phyloP scores from a whole-genome alignment of 1,284 basidiomycete species.

The Pascua sp. region DNA sequence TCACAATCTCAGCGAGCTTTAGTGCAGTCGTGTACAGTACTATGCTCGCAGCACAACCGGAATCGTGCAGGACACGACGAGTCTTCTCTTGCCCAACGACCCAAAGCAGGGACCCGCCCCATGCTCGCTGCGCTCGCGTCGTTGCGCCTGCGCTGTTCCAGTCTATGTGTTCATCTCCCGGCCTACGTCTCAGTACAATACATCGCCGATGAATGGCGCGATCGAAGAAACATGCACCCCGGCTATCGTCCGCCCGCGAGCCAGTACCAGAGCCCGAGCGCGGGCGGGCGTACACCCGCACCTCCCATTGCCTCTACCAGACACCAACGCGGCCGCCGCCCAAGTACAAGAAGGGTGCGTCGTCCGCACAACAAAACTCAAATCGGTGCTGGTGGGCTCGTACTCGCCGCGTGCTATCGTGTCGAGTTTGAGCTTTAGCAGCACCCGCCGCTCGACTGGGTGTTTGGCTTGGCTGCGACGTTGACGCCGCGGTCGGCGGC shows the following conservation, averaged over 20 bases:
- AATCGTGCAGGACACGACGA: no score
- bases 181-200: conserved; percentile 21
- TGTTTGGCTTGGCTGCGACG: conserved; percentile 36
- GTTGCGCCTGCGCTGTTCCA: background rate
- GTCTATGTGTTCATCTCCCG: conserved; percentile 17
- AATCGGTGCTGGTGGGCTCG: background rate
- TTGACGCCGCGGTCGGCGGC: conserved; percentile 39
- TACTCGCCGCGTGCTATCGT: no score
- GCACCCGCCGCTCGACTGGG: conserved; percentile 34
- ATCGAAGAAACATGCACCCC: background rate
- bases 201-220: conserved; percentile 15
- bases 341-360: conserved; percentile 1
- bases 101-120: no score
- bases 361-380: background rate
- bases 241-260: background rate
- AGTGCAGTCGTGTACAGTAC: no score
- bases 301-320: background rate
- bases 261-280: background rate
- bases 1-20: no score
- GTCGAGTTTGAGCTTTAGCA: conserved; percentile 24
- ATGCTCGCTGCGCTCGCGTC: background rate
- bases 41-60: no score
- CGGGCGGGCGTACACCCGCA: no score
- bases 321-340: background rate
- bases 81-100: background rate